A percentile compares a stretch with the other conserved stretches of the same genome.
Evolutionary conservation across 2,329 filamentous ascomycete genomes (phyloP).

Genomic region (Arthrobotrys pseudoclavata): DNA sequence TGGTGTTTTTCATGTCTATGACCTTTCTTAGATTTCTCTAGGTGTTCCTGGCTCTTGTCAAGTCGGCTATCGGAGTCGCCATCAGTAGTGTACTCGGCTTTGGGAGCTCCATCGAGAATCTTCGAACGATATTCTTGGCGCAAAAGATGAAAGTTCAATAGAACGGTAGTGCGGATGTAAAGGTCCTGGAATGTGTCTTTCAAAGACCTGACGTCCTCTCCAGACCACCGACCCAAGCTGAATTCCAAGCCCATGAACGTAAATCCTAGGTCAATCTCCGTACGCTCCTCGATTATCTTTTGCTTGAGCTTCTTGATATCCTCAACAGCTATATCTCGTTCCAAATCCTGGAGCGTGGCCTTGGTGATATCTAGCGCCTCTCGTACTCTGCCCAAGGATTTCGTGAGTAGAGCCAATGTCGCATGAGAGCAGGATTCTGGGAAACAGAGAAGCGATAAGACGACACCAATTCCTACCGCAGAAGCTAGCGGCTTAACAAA

Average conservation of each 20-base stretch:
- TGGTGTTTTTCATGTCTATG: constrained; percentile 25
- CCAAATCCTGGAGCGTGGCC: constrained; percentile 25
- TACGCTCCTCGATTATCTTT: constrained; percentile 43
- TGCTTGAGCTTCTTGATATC: constrained; percentile 48
- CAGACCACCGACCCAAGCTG: constrained; percentile 55
- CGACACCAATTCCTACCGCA: constrained; percentile 68
- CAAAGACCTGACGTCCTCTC: constrained; percentile 43
- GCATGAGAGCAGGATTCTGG: constrained; percentile 70
- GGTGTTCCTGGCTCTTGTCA: constrained; percentile 28
- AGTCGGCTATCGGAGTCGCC: constrained; percentile 5
- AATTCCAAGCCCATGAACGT: constrained; percentile 48
- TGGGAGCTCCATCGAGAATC: constrained; percentile 29
- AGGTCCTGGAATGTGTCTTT: constrained; percentile 46
- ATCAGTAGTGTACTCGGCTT: constrained; percentile 2
- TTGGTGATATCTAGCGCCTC: constrained; percentile 42
- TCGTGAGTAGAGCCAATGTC: constrained; percentile 64
- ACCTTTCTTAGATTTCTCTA: constrained; percentile 20
- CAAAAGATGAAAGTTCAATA: constrained; percentile 56
- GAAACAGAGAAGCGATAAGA: constrained; percentile 69
- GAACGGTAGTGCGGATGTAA: constrained; percentile 39
- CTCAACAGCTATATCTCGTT: constrained; percentile 37
- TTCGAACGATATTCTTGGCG: constrained; percentile 53
- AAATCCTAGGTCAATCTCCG: constrained; percentile 39
- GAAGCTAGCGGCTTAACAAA: constrained; percentile 69
- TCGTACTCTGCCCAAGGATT: constrained; percentile 62